Conservation (phyloP, 192 early-diverging fungal genomes). For the Thamnidium elegans region DNA sequence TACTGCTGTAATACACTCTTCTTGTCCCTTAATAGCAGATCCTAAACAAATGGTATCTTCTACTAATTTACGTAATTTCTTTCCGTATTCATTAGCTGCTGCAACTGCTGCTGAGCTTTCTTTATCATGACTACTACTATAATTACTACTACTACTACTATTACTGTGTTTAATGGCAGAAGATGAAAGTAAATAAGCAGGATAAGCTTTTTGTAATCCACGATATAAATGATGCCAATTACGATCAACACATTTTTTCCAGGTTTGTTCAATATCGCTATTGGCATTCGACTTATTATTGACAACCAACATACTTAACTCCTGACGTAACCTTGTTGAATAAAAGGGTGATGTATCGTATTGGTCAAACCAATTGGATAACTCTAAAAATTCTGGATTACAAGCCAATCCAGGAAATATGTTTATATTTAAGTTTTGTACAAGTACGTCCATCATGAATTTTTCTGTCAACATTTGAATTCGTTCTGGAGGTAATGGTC, state of each 20-base stretch:
- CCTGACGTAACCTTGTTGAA: conserved; percentile 24
- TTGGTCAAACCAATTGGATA: conserved; percentile 16
- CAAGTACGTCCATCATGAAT: conserved; percentile 50
- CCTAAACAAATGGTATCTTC: conserved; percentile 23
- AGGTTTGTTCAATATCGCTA: conserved; percentile 6
- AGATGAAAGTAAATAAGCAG: conserved; percentile 4
- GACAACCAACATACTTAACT: conserved; percentile 20
- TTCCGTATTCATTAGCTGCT: conserved; percentile 14
- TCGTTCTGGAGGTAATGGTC: conserved; percentile 34
- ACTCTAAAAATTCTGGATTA: conserved; percentile 30
- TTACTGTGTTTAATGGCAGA: not conserved
- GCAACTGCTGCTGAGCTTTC: no score
- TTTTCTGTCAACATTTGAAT: conserved; percentile 51
- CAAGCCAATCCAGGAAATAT: conserved; percentile 37
- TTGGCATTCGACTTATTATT: not conserved
- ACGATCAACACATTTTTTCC: conserved; percentile 15
- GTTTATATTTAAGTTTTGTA: conserved; percentile 44
- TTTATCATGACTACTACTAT: not conserved
- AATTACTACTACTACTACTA: not conserved
- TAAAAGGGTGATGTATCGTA: conserved; percentile 10
- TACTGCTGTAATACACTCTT: conserved; percentile 28
- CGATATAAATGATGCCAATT: conserved; percentile 27
- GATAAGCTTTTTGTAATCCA: conserved; percentile 26
- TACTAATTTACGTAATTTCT: conserved; percentile 22
- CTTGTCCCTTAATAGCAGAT: conserved; percentile 34